phyloP scores from a whole-genome alignment of 2,329 filamentous ascomycete genomes.

The Botrytis elliptica region DNA sequence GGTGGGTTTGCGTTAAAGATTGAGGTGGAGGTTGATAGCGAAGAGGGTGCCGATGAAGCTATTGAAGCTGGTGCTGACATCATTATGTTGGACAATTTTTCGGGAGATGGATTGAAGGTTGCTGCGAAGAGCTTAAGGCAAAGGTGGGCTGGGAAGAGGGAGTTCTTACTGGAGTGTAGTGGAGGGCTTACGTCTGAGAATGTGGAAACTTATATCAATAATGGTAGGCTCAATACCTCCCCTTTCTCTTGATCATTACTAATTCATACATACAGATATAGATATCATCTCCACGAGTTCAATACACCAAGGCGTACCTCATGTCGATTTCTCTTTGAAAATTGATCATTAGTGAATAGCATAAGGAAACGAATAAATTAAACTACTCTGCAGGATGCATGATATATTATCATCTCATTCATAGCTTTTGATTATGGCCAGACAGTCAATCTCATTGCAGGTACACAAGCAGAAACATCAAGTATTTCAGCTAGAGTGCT shows the following conservation, averaged over 20 bases:
- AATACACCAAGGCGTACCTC: conserved; percentile 91
- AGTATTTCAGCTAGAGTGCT: not conserved
- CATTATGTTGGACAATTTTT: conserved; percentile 97
- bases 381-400: not conserved
- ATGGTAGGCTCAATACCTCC: conserved; percentile 51
- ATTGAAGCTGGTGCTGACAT: conserved; percentile 89
- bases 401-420: not conserved
- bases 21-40: conserved; percentile 90
- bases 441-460: not conserved
- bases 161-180: conserved; percentile 87
- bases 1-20: conserved; percentile 92
- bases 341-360: conserved; percentile 52
- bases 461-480: not conserved
- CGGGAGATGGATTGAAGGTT: conserved; percentile 69
- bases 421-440: not conserved
- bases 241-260: conserved; percentile 1
- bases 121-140: conserved; percentile 76
- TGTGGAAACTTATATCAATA: conserved; percentile 74
- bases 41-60: conserved; percentile 87
- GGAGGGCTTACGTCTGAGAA: conserved; percentile 86
- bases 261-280: conserved; percentile 58
- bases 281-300: conserved; percentile 96
- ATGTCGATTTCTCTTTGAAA: conserved; percentile 96
- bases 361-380: not conserved
- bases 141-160: conserved; percentile 70